Conservation (phyloP, 306 rosid species). For the Acacia confusa region DNA sequence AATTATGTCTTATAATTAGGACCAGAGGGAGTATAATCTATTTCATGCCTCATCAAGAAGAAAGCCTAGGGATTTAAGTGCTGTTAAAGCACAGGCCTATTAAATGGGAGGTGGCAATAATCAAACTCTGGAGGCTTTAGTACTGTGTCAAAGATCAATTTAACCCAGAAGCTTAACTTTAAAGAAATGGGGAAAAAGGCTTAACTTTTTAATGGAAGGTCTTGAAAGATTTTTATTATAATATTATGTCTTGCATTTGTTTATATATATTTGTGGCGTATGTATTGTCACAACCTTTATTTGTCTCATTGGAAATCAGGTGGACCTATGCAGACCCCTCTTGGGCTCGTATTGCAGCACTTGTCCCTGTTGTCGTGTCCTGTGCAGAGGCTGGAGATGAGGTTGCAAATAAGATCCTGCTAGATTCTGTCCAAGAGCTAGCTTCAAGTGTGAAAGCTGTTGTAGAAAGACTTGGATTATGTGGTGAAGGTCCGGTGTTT, state of each 20-base stretch:
- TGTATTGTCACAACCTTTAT: conserved; percentile 21
- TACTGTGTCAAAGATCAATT: not conserved
- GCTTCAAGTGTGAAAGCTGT: conserved; percentile 90
- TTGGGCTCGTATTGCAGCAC: conserved; percentile 97
- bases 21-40: no score
- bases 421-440: conserved; percentile 77
- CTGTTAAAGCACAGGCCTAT: not conserved
- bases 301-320: conserved; percentile 54
- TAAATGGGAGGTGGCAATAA: not conserved
- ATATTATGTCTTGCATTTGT: not conserved
- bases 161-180: not conserved
- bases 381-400: conserved; percentile 90
- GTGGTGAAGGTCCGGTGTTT: conserved; percentile 65
- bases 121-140: not conserved
- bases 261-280: not conserved
- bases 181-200: not conserved
- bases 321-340: conserved; percentile 97
- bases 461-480: conserved; percentile 77
- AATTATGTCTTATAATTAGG: no score
- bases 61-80: not conserved
- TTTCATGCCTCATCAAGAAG: not conserved
- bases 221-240: not conserved
- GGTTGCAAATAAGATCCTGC: conserved; percentile 76
- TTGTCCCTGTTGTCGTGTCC: conserved; percentile 80
- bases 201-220: not conserved